Conservation (phyloP, 257 asterid genomes). For the Primulina eburnea region DNA sequence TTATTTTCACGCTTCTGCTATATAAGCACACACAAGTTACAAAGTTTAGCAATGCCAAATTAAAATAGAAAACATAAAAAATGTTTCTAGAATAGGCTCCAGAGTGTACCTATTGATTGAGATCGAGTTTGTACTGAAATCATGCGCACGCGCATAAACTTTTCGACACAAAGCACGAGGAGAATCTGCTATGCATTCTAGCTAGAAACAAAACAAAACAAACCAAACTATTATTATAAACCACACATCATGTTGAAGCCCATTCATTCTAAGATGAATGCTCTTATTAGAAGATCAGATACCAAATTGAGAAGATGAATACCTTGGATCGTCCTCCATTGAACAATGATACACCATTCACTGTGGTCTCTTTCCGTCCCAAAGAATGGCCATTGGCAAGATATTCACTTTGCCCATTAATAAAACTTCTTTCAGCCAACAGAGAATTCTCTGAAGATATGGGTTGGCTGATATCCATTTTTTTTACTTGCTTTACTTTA, state of each 20-base stretch:
- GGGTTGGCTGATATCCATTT: constrained; percentile 42
- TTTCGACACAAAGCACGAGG: constrained; percentile 56
- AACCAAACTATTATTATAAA: constrained; percentile 19
- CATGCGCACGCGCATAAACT: constrained; percentile 72
- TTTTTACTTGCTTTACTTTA: constrained; percentile 47
- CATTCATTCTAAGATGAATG: constrained; percentile 5
- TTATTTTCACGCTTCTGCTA: background rate
- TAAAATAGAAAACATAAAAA: constrained; percentile 9
- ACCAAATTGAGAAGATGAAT: constrained; percentile 19
- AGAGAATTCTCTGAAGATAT: constrained; percentile 69
- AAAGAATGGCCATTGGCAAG: constrained; percentile 40
- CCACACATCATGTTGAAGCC: constrained; percentile 12
- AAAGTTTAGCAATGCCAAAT: constrained; percentile 6
- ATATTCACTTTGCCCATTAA: constrained; percentile 38
- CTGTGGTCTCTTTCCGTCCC: constrained; percentile 46
- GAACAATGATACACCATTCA: constrained; percentile 29
- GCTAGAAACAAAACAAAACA: constrained; percentile 39
- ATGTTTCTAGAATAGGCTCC: background rate
- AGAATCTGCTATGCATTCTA: constrained; percentile 43
- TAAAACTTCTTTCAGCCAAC: constrained; percentile 59
- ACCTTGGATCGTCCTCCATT: constrained; percentile 49
- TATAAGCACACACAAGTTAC: background rate
- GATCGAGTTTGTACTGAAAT: constrained; percentile 65
- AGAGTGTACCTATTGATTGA: constrained; percentile 61
- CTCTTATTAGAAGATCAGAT: constrained; percentile 17